phyloP scores from a whole-genome alignment of 768 basidiomycete species.

The Termitomyces eurrhizus region DNA sequence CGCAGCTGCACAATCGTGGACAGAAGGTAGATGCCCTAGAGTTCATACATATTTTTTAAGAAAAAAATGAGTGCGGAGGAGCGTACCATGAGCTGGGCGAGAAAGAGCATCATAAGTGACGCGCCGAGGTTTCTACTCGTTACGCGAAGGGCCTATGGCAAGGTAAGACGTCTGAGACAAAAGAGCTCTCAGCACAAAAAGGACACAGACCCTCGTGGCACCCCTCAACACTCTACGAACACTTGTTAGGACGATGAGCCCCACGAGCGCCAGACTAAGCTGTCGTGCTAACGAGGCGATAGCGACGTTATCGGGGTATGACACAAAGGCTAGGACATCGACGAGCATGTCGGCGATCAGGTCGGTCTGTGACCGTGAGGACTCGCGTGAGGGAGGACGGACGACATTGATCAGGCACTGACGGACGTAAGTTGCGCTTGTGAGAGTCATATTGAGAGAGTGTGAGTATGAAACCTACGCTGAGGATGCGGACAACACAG shows the following conservation, averaged over 20 bases:
- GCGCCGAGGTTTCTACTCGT: slow-evolving; percentile 69
- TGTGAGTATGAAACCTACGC: slow-evolving; percentile 36
- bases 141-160: slow-evolving; percentile 49
- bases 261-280: slow-evolving; percentile 65
- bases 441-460: not conserved
- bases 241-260: slow-evolving; percentile 71
- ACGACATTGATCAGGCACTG: slow-evolving; percentile 54
- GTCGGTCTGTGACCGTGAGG: slow-evolving; percentile 22
- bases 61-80: not conserved
- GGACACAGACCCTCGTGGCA: slow-evolving; percentile 48
- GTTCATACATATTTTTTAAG: too few species aligned
- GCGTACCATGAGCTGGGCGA: slow-evolving; percentile 79
- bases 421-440: not conserved
- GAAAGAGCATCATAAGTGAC: slow-evolving; percentile 69
- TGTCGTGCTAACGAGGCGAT: slow-evolving; percentile 42
- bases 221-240: slow-evolving; percentile 66
- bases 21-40: slow-evolving; percentile 71
- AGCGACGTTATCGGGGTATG: slow-evolving; percentile 26
- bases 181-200: slow-evolving; percentile 1
- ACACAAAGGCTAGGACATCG: slow-evolving; percentile 27
- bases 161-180: not conserved
- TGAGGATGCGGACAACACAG: slow-evolving; percentile 59
- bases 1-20: slow-evolving; percentile 82
- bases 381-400: slow-evolving; percentile 26
- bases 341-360: slow-evolving; percentile 39